Base-by-base conservation (phyloP, 768 basidiomycete genomes). In the Naganishia antarctica region DNA sequence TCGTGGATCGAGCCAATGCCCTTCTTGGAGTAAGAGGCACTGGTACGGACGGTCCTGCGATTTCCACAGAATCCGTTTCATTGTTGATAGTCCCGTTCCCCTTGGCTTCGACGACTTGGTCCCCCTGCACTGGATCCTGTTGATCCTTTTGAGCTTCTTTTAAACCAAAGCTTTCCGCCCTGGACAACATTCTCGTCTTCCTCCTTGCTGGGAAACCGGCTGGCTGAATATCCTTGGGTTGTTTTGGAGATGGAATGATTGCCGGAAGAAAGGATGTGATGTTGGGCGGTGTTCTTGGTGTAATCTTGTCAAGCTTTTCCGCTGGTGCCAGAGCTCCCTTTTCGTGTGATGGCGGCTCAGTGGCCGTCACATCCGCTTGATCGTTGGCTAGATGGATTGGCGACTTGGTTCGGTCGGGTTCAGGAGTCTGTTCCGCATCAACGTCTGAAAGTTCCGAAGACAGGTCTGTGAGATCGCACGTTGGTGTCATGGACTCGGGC, bases 61-160 rank as follows among this genome's bases (percentile, higher is more conserved):
- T 8, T 37, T 15, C 8, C n/a, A 8, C 23, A 25, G 37, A 25
- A 21, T 4, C 9, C 21, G 13, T 8, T 6, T 16, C 45, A 11
- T 4, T 13, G 23, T 5, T 28, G 18, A 8, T 49, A 12, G 26
- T n/a, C 2, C 23, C 21, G 9, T 25, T 23, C 4, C 13, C 21
- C 26, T 23, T 12, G 21, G 37, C 2, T 9, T n/a, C 34, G 34
- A 15, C 21, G 4, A 23, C 21, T 12, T 23, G 53, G 15, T 8
- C 37, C 53, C 53, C 6, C 2, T 12, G n/a, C 13, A 34, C 37
- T 34, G 32, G n/a, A 11, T 7, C 53, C 37, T 26, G 18, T 26
- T 57, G 53, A 40, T 57, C 53, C 37, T 57, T 37, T 34, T 57
- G 53, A 4, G 53, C 53, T 23, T 57, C 53, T 23, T n/a, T 41